A percentile compares a stretch with the other conserved stretches of the same genome.
Evolutionary conservation across 768 basidiomycete species (phyloP).

Genomic region (Boletus vermiculosoides): DNA sequence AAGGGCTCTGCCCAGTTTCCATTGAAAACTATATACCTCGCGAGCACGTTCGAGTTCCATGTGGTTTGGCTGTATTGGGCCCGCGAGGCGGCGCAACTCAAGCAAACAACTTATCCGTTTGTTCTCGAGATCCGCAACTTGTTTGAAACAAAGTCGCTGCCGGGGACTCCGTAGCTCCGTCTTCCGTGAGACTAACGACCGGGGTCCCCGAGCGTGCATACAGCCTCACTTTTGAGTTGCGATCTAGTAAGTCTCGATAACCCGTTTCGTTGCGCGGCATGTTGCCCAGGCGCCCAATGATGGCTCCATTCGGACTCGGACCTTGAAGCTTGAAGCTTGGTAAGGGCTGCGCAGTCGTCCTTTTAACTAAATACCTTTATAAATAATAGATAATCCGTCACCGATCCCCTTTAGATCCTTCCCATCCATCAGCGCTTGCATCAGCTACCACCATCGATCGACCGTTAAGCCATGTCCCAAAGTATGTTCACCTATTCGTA

Average conservation of each 20-base stretch:
- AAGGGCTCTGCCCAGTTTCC: no score
- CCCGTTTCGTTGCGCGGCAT: not conserved
- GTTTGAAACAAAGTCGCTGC: no score
- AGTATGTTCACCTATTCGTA: conserved; percentile 8
- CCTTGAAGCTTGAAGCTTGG: no score
- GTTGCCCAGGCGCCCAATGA: not conserved
- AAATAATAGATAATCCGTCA: not conserved
- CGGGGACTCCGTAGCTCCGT: no score
- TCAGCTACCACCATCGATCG: not conserved
- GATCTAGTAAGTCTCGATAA: no score
- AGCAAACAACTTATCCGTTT: no score
- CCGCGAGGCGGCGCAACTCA: no score
- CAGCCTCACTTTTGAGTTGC: not conserved
- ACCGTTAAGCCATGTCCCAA: conserved; percentile 16
- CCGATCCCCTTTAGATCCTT: not conserved
- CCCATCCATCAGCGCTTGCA: no score
- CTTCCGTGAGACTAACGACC: no score
- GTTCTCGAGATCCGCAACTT: no score
- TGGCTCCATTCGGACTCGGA: not conserved
- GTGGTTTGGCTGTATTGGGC: not conserved
- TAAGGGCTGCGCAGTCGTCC: not conserved
- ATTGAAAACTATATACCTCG: no score
- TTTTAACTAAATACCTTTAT: not conserved
- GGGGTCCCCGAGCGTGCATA: not conserved
- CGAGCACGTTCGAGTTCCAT: not conserved